Evolutionary conservation across 495 filamentous ascomycete genomes (phyloP).

Genomic region (Penicillium cataractarum): DNA sequence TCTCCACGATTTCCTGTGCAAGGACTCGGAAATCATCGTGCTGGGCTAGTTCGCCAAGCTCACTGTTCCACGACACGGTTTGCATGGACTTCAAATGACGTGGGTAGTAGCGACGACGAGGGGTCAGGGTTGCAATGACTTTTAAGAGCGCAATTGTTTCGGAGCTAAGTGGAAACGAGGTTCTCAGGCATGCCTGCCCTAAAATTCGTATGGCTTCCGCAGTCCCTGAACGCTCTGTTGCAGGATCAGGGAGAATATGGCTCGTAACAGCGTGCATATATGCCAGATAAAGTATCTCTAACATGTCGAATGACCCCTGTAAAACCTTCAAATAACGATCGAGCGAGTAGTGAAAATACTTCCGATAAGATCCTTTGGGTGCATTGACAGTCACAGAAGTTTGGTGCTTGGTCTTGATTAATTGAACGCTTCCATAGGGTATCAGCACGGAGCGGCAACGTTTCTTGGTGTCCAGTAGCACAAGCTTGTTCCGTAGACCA

Average conservation of each 20-base stretch:
- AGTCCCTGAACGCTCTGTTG: conserved; percentile 59
- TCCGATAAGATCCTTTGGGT: conserved; percentile 20
- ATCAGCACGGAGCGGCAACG: conserved; percentile 46
- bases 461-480: conserved; percentile 38
- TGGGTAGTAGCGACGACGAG: conserved; percentile 59
- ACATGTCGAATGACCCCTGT: conserved; percentile 48
- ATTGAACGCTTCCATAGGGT: conserved; percentile 44
- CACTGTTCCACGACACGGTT: conserved; percentile 46
- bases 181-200: conserved; percentile 45
- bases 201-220: conserved; percentile 56
- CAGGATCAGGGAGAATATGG: conserved; percentile 54
- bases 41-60: conserved; percentile 51
- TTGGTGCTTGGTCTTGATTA: conserved; percentile 30
- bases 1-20: conserved; percentile 45
- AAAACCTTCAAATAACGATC: conserved; percentile 51
- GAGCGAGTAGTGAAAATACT: conserved; percentile 47
- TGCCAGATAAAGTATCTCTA: conserved; percentile 51
- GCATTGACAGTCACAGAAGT: conserved; percentile 41
- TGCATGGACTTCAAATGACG: conserved; percentile 48
- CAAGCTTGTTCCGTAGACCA: conserved; percentile 56
- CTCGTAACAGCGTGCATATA: conserved; percentile 63
- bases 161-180: conserved; percentile 45
- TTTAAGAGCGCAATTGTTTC: conserved; percentile 43
- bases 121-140: conserved; percentile 52
- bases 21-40: conserved; percentile 47